These are phyloP conservation scores for Pyrrhoderma noxium DNA, from an alignment of 1,284 basidiomycete genomes.

Conservation along the genomic window DNA sequence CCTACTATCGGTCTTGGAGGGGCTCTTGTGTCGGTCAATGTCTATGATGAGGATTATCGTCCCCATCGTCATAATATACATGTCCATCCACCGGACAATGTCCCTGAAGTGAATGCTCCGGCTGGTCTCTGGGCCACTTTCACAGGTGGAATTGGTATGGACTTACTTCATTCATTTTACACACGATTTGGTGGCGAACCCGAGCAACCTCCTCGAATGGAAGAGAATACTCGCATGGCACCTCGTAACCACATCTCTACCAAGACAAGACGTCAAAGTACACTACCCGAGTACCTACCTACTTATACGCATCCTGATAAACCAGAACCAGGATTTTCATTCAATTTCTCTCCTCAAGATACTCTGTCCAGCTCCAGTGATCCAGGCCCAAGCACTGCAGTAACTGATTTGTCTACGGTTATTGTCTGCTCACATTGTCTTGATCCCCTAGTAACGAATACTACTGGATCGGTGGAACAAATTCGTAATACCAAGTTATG, in stretches of 20 bases:
- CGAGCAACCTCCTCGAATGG: too few relatives aligned
- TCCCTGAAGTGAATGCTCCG: background rate
- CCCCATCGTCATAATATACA: background rate
- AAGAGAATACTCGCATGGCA: too few relatives aligned
- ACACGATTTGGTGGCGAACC: background rate
- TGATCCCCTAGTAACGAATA: slow-evolving; percentile 12
- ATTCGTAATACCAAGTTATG: slow-evolving; percentile 17
- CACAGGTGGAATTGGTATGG: background rate
- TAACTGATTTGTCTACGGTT: slow-evolving; percentile 4
- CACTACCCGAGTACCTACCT: slow-evolving; percentile 37
- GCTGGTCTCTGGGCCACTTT: background rate
- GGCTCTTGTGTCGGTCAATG: slow-evolving; percentile 45
- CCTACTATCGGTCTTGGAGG: slow-evolving; percentile 58
- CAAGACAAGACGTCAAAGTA: background rate
- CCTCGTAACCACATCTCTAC: too few relatives aligned
- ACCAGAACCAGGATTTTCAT: slow-evolving; percentile 51
- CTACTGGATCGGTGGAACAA: slow-evolving; percentile 15
- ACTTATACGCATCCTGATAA: slow-evolving; percentile 56
- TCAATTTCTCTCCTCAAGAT: slow-evolving; percentile 42
- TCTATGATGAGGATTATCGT: slow-evolving; percentile 22
- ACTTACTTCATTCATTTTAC: slow-evolving; percentile 3
- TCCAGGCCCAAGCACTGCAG: slow-evolving; percentile 13
- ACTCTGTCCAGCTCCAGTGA: slow-evolving; percentile 2
- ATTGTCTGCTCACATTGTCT: slow-evolving; percentile 16
- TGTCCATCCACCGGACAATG: background rate